Conservation (phyloP, 805 yeast genomes). For the Candida peoriensis region DNA sequence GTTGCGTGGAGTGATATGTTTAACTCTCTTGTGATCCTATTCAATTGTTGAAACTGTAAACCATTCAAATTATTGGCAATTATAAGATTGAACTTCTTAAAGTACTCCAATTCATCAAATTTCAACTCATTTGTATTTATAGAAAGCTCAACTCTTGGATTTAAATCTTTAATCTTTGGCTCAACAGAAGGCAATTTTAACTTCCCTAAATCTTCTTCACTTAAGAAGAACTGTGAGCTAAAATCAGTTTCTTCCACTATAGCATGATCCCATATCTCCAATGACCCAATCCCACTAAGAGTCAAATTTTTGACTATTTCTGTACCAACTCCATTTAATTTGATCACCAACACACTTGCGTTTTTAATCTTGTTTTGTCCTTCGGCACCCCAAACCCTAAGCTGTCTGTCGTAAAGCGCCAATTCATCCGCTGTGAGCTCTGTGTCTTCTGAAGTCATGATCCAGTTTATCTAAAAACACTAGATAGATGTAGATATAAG, state of each 20-base stretch:
- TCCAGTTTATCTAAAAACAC: no score
- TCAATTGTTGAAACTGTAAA: slow-evolving; percentile 40
- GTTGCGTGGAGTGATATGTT: slow-evolving; percentile 64
- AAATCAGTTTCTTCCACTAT: slow-evolving; percentile 56
- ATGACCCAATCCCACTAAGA: slow-evolving; percentile 79
- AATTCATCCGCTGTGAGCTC: slow-evolving; percentile 60
- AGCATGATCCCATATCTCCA: slow-evolving; percentile 63
- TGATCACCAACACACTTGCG: slow-evolving; percentile 65
- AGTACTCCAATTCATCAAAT: slow-evolving; percentile 30
- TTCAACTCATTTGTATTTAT: slow-evolving; percentile 30
- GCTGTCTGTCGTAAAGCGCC: slow-evolving; percentile 91
- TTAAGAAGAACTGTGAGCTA: slow-evolving; percentile 70
- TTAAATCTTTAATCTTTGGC: slow-evolving; percentile 61
- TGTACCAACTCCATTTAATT: slow-evolving; percentile 71
- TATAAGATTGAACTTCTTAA: slow-evolving; percentile 58
- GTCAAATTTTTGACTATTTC: slow-evolving; percentile 83
- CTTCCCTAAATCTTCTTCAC: slow-evolving; percentile 49
- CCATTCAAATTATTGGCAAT: slow-evolving; percentile 64
- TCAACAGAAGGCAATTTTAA: slow-evolving; percentile 50
- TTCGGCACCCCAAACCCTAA: slow-evolving; percentile 92
- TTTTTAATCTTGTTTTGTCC: slow-evolving; percentile 77
- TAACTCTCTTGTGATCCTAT: slow-evolving; percentile 48
- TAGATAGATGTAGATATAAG: no score
- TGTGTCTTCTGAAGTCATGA: no score
- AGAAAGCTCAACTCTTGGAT: slow-evolving; percentile 66